These are phyloP conservation scores for Phanerochaete sordida DNA, from an alignment of 768 basidiomycete species.

Conservation along the genomic window DNA sequence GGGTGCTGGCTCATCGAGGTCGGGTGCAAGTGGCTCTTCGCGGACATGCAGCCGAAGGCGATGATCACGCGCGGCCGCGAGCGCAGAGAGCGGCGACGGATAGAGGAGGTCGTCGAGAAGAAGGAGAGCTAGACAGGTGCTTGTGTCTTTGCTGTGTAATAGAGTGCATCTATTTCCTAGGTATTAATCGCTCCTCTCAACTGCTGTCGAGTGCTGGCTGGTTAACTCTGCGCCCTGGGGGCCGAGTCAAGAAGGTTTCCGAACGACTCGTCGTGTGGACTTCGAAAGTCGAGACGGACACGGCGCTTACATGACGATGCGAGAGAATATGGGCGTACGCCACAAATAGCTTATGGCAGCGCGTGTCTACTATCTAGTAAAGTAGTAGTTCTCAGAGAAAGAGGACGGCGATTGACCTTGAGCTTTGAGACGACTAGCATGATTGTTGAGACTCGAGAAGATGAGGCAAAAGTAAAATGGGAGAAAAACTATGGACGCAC, in stretches of 20 bases:
- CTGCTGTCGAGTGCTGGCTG: not conserved
- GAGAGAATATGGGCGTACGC: too few relatives aligned
- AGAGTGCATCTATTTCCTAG: not conserved
- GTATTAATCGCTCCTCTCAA: not conserved
- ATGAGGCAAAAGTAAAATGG: not conserved
- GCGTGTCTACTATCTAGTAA: too few relatives aligned
- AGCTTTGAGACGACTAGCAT: too few relatives aligned
- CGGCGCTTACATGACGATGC: too few relatives aligned
- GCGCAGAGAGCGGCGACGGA: slow-evolving; percentile 61
- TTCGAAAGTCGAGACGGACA: too few relatives aligned
- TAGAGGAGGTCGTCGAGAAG: slow-evolving; percentile 2
- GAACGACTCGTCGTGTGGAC: too few relatives aligned
- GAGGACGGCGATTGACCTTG: too few relatives aligned
- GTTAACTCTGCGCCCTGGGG: too few relatives aligned
- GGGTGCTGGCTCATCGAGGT: slow-evolving; percentile 87
- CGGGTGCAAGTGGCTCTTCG: slow-evolving; percentile 82
- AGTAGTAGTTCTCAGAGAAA: too few relatives aligned
- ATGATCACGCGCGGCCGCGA: slow-evolving; percentile 85
- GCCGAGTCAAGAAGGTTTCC: too few relatives aligned
- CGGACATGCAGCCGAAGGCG: slow-evolving; percentile 78
- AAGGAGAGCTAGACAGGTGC: not conserved
- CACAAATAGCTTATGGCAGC: too few relatives aligned
- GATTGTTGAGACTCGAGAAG: too few relatives aligned
- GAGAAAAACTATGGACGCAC: not conserved
- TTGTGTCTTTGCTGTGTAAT: not conserved